phyloP scores from a whole-genome alignment of 371 early-diverging fungal species.

The Neoconidiobolus thromboides region DNA sequence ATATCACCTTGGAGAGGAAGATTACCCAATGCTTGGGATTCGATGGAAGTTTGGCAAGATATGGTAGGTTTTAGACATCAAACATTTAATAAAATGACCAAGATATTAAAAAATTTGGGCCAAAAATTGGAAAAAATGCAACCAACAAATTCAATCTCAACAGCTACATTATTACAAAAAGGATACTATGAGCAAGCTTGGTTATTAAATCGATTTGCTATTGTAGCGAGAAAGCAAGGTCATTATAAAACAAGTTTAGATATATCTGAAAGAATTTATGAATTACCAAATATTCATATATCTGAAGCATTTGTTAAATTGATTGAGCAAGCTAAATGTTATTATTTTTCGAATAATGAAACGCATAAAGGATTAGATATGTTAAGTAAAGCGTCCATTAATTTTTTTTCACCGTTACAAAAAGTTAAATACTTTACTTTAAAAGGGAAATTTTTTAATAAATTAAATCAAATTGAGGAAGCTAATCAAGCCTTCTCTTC shows the following conservation, averaged over 20 bases:
- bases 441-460: constrained; percentile 86
- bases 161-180: constrained; percentile 79
- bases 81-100: constrained; percentile 48
- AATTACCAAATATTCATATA: constrained; percentile 97
- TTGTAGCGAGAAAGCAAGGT: constrained; percentile 91
- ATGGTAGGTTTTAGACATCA: constrained; percentile 96
- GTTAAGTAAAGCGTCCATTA: constrained; percentile 94
- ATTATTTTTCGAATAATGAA: constrained; percentile 63
- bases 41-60: constrained; percentile 95
- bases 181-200: constrained; percentile 99
- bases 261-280: constrained; percentile 89
- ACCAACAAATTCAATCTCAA: constrained; percentile 24
- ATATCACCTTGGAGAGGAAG: constrained; percentile 95
- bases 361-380: constrained; percentile 88
- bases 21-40: constrained; percentile 91
- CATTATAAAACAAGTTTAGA: constrained; percentile 86
- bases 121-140: background rate
- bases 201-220: constrained; percentile 99
- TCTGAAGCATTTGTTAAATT: constrained; percentile 96
- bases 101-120: constrained; percentile 8
- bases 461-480: constrained; percentile 65
- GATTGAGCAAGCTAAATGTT: constrained; percentile 96
- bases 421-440: constrained; percentile 96
- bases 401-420: constrained; percentile 83
- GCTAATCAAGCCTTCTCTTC: constrained; percentile 87